Evolutionary conservation across 768 basidiomycete genomes (phyloP).

Genomic region (Amanita inopinata): DNA sequence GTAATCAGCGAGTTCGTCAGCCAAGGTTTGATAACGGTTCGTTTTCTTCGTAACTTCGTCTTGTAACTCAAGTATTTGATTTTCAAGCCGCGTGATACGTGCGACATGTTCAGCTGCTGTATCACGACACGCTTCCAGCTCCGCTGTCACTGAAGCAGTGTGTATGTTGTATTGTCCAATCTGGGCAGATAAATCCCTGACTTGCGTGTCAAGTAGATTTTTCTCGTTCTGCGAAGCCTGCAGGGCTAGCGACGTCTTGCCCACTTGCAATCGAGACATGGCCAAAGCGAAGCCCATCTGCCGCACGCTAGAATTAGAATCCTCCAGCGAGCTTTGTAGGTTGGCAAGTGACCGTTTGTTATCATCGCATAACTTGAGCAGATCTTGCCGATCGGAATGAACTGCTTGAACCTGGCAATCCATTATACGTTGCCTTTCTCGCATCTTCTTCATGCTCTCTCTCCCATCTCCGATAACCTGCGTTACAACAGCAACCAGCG

Average conservation of each 20-base stretch:
- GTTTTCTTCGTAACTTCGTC: slow-evolving; percentile 1
- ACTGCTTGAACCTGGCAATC: neutral
- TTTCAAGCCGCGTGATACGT: slow-evolving; percentile 13
- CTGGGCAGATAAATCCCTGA: neutral
- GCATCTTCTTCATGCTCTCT: slow-evolving; percentile 11
- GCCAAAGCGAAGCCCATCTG: slow-evolving; percentile 5
- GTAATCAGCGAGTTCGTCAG: slow-evolving; percentile 19
- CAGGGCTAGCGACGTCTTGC: slow-evolving; percentile 9
- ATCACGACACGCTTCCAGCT: slow-evolving; percentile 1
- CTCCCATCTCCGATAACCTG: slow-evolving; percentile 22
- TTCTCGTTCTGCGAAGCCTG: slow-evolving; percentile 13
- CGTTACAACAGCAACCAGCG: slow-evolving; percentile 28
- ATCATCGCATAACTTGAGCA: neutral
- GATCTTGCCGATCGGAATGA: neutral
- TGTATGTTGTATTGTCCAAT: neutral
- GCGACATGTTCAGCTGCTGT: neutral
- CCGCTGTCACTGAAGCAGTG: neutral
- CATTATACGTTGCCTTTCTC: neutral
- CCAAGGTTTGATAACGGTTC: slow-evolving; percentile 16
- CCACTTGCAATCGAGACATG: slow-evolving; percentile 11
- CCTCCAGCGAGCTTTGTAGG: slow-evolving; percentile 1
- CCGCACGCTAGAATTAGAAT: neutral
- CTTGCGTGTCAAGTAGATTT: neutral
- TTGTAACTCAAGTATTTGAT: slow-evolving; percentile 16
- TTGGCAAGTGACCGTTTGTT: neutral